Percentiles rank a stretch among this genome's conserved stretches.
phyloP scores from a whole-genome alignment of 2,329 filamentous ascomycete genomes.

The Penicillium sp. region DNA sequence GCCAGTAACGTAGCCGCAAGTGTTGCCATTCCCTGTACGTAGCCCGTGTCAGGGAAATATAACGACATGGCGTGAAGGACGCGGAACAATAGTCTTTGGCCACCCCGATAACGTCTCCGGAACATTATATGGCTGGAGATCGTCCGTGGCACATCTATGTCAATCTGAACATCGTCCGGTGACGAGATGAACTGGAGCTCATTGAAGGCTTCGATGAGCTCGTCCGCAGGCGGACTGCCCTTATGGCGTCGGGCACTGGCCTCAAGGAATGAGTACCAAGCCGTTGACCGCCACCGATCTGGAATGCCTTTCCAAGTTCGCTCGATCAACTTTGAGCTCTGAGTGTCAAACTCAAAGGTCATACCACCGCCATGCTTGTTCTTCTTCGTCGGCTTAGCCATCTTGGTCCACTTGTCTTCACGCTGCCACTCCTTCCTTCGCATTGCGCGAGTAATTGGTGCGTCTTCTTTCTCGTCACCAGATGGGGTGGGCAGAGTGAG shows the following conservation, averaged over 20 bases:
- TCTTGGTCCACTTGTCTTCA: slow-evolving; percentile 67
- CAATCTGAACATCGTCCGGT: slow-evolving; percentile 93
- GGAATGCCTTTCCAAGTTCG: slow-evolving; percentile 98
- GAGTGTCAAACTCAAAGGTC: slow-evolving; percentile 76
- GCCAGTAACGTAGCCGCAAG: slow-evolving; percentile 88
- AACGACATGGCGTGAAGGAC: slow-evolving; percentile 89
- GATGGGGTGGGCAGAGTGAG: slow-evolving; percentile 59
- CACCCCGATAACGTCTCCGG: slow-evolving; percentile 82
- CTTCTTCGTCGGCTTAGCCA: slow-evolving; percentile 55
- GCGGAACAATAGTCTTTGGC: slow-evolving; percentile 86
- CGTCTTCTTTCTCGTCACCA: slow-evolving; percentile 49
- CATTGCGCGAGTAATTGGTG: slow-evolving; percentile 48
- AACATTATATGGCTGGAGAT: slow-evolving; percentile 99
- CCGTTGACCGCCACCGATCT: slow-evolving; percentile 87
- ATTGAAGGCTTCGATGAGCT: slow-evolving; percentile 71
- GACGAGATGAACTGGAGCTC: slow-evolving; percentile 71
- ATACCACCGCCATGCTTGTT: slow-evolving; percentile 58
- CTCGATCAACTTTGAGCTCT: slow-evolving; percentile 80
- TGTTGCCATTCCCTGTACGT: slow-evolving; percentile 97
- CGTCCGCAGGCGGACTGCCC: slow-evolving; percentile 64
- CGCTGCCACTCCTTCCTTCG: slow-evolving; percentile 61
- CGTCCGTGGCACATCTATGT: slow-evolving; percentile 92
- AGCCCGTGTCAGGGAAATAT: slow-evolving; percentile 87
- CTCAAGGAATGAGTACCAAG: slow-evolving; percentile 91
- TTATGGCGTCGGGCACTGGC: slow-evolving; percentile 68